Evolutionary conservation across 2,329 filamentous ascomycete genomes (phyloP).

Genomic region (Colletotrichum lindemuthianum): DNA sequence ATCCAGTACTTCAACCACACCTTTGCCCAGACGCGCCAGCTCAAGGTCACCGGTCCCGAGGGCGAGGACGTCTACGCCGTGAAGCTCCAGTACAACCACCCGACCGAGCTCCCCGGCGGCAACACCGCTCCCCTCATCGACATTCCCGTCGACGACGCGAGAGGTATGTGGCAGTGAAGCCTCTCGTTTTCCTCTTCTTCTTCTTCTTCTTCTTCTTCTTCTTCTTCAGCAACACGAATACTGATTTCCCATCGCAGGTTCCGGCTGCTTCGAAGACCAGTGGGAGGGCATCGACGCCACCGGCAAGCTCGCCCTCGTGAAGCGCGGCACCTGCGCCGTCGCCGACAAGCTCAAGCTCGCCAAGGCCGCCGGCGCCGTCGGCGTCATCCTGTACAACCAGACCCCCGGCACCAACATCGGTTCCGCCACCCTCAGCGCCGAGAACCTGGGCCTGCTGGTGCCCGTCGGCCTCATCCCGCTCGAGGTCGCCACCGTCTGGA

Average conservation of each 20-base stretch:
- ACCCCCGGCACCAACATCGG: constrained; percentile 54
- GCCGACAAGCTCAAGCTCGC: constrained; percentile 56
- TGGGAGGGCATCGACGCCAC: constrained; percentile 56
- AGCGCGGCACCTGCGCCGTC: constrained; percentile 55
- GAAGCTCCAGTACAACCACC: constrained; percentile 57
- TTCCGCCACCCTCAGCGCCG: constrained; percentile 63
- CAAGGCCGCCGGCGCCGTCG: constrained; percentile 52
- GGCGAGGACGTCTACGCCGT: constrained; percentile 55
- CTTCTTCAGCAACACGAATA: background rate
- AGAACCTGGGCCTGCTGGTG: constrained; percentile 47
- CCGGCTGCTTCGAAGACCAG: constrained; percentile 54
- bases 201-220: no score
- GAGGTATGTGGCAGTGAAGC: constrained; percentile 25
- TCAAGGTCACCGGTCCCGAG: constrained; percentile 56
- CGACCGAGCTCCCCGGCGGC: constrained; percentile 51
- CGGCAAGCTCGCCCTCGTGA: constrained; percentile 56
- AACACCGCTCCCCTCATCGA: constrained; percentile 50
- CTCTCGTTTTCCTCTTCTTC: no score
- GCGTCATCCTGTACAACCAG: constrained; percentile 71
- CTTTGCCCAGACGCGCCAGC: constrained; percentile 54
- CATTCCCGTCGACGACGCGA: constrained; percentile 48
- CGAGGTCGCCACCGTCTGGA: constrained; percentile 50
- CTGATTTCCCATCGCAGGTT: constrained; percentile 40
- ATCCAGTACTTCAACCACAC: constrained; percentile 59
- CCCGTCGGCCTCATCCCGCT: constrained; percentile 50